Evolutionary conservation across 768 basidiomycete genomes (phyloP).

Genomic region (Calocybe cyanea): DNA sequence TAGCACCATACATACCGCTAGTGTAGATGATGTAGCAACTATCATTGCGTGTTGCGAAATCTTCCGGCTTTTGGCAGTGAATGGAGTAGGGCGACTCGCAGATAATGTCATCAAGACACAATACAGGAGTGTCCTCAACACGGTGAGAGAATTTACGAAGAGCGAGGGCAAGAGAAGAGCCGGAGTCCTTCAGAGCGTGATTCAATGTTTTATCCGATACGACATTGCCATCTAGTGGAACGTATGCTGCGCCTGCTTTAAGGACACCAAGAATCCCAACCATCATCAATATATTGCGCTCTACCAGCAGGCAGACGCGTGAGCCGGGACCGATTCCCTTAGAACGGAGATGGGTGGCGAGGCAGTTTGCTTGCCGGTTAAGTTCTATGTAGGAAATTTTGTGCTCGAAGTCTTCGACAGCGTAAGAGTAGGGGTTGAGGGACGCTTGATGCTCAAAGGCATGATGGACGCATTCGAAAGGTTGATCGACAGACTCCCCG

Average conservation of each 20-base stretch:
- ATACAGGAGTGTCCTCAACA: constrained; percentile 5
- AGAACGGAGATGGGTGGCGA: constrained; percentile 39
- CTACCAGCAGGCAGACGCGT: constrained; percentile 51
- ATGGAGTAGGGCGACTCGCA: constrained; percentile 21
- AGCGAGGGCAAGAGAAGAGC: constrained; percentile 36
- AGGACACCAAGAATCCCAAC: constrained; percentile 52
- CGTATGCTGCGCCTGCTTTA: constrained; percentile 55
- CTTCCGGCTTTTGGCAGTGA: constrained; percentile 34
- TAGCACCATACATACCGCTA: constrained; percentile 37
- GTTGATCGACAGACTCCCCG: constrained; percentile 31
- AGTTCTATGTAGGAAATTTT: constrained; percentile 49
- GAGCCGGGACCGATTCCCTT: constrained; percentile 42
- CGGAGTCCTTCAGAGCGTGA: constrained; percentile 46
- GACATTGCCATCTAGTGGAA: constrained; percentile 54
- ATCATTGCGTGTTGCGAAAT: constrained; percentile 34
- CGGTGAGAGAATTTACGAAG: constrained; percentile 38
- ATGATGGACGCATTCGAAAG: constrained; percentile 50
- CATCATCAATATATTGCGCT: constrained; percentile 50
- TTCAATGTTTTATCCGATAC: constrained; percentile 49
- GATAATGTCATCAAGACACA: constrained; percentile 23
- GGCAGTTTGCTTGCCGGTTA: constrained; percentile 40
- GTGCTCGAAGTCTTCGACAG: constrained; percentile 46
- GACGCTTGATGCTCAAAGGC: constrained; percentile 46
- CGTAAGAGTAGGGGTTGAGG: constrained; percentile 33
- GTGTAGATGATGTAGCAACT: constrained; percentile 59